These are phyloP conservation scores for Paramecium octaurelia DNA, from an alignment of 73 alveolate genomes.

Conservation along the genomic window DNA sequence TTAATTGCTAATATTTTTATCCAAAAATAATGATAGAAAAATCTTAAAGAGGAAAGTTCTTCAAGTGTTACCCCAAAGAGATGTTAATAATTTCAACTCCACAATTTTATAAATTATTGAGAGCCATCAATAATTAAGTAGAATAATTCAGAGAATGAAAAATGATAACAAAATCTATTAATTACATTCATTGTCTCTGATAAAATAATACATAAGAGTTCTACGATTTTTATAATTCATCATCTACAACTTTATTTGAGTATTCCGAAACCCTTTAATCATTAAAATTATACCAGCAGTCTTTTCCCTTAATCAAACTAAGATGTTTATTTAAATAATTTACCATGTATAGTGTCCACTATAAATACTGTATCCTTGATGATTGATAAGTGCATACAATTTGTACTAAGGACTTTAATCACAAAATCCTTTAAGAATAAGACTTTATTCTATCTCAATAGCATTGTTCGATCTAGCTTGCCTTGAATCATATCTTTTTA, in stretches of 20 bases:
- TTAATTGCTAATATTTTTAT: no score
- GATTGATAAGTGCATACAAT: conserved; percentile 29
- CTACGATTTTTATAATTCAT: not conserved
- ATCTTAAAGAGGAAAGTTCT: not conserved
- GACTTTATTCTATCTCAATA: not conserved
- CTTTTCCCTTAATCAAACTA: not conserved
- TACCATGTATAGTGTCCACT: conserved; percentile 47
- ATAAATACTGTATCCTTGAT: not conserved
- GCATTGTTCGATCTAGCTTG: not conserved
- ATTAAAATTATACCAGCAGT: not conserved
- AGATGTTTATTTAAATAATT: not conserved
- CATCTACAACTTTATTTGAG: conserved; percentile 19
- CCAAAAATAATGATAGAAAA: no score
- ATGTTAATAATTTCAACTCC: not conserved
- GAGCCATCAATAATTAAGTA: not conserved
- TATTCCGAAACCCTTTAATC: conserved; percentile 45
- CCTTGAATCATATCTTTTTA: conserved; percentile 29
- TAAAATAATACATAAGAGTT: conserved; percentile 31
- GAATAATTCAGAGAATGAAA: not conserved
- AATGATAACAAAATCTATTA: not conserved
- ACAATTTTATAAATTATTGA: not conserved
- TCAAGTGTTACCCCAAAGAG: not conserved
- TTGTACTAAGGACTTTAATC: not conserved
- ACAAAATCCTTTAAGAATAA: not conserved
- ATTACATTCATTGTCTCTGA: conserved; percentile 20